Percentiles rank a stretch among this genome's conserved stretches.
These are phyloP conservation scores for Phytopythium litorale DNA, from an alignment of 352 stramenopile species.

Conservation along the genomic window DNA sequence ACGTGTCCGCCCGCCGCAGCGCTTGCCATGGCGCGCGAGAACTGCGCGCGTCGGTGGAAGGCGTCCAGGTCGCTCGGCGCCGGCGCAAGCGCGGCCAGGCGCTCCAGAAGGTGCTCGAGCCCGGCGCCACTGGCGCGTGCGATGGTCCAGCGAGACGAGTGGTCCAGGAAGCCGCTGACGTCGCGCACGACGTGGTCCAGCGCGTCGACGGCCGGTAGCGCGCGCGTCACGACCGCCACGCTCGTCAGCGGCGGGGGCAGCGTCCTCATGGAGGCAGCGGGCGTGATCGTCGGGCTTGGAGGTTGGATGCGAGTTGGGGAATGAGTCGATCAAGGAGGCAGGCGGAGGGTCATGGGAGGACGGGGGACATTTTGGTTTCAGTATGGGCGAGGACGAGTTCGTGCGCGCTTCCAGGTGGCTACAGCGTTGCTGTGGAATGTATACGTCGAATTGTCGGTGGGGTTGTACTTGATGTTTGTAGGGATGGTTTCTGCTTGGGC, in stretches of 20 bases:
- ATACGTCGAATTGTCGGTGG: background rate
- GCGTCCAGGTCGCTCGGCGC: slow-evolving; percentile 1
- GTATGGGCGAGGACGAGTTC: no score
- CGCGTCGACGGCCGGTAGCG: background rate
- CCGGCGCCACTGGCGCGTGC: background rate
- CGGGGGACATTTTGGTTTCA: no score
- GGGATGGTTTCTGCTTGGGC: background rate
- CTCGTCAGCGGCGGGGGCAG: slow-evolving; percentile 1
- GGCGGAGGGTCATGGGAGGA: no score
- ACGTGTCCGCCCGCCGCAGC: slow-evolving; percentile 9
- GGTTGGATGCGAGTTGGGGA: background rate
- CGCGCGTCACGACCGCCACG: slow-evolving; percentile 4
- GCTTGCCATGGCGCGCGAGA: slow-evolving; percentile 7
- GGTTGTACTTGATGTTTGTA: background rate
- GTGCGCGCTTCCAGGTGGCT: background rate
- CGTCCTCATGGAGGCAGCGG: no score
- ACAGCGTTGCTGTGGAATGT: background rate
- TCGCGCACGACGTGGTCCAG: slow-evolving; percentile 15
- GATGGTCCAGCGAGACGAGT: slow-evolving; percentile 13
- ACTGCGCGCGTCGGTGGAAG: slow-evolving; percentile 17
- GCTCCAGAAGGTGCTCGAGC: slow-evolving; percentile 2
- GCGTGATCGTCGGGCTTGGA: background rate
- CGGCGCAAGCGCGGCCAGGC: background rate
- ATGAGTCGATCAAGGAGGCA: no score
- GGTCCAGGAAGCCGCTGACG: slow-evolving; percentile 20